Evolutionary conservation across 768 basidiomycete species (phyloP), one percentile per base, ranked within the genome.

Genomic region (Podaxis sp.): DNA sequence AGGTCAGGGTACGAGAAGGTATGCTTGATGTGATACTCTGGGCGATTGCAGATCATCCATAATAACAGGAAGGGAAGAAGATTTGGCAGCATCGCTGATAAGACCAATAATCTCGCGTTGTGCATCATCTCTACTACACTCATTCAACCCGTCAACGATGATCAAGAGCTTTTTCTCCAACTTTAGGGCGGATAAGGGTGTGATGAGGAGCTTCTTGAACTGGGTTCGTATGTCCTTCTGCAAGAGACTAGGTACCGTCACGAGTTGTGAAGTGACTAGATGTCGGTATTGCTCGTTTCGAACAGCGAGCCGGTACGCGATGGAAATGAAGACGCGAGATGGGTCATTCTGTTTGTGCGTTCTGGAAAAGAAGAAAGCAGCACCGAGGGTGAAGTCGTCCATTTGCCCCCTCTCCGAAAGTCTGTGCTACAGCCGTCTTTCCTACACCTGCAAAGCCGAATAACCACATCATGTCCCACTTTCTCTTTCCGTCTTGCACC

Each of bases 31-130:
- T 61, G 59, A 11, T 44, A 50, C 50, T 67, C 66, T 1, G 62
- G 58, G 14, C 66, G 56, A 42, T 64, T 67, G 55, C 64, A 32
- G 9, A 67, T 55, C 37, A 65, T 59, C 58, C 58, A 59, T 28
- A 64, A 64, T 35, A n/a, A 44, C 16, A 32, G 64, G 57, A 62
- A 62, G n/a, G 35, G 56, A 32, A 32, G 57, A 16, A 32, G 35
- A 18, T 40, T 40, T 23, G 38, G 59, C 21, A 23, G 55, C 56
- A 2, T 38, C 36, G 23, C 42, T 37, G 42, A 67, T 61, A 18
- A 55, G 38, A 9, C 42, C 23, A 9, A 65, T 35, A 37, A 64
- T 48, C 14, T 64, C 50, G 13, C 42, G 35, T 27, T 67, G 64
- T n/a, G 52, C 36, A 2, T 58, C 18, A 21, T 55, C 50, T 3